Base-by-base conservation (phyloP, 2,329 filamentous ascomycete genomes). In the Ophiostoma sp. region DNA sequence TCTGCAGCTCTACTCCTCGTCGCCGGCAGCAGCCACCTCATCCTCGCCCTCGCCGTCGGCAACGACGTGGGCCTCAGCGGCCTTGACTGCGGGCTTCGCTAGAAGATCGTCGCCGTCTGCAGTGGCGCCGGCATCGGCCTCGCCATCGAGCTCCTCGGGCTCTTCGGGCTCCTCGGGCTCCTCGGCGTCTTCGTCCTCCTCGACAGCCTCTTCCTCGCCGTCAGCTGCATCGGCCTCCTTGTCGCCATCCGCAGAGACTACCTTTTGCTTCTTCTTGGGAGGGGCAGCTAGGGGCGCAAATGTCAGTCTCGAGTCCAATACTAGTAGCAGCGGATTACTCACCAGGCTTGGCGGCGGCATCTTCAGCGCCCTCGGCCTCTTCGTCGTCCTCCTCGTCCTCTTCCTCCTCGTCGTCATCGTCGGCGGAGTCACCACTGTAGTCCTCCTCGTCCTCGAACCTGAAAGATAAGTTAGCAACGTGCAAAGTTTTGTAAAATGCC, bases 241-340 rank as follows among this genome's bases (percentile, higher is more conserved):
- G 7, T 70, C 74, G 42, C 70, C 70, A 11, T 75, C 73, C 40
- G 75, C 75, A 38, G 76, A 73, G 68, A 73, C 76, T 40, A 80
- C 82, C 80, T 83, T 84, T 73, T 78, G 79, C 77, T 83, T 84
- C 78, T 84, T 84, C 68, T 79, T 79, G 49, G 82, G 82, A 65
- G 81, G 81, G 67, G 78, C 78, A 14, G 63, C 69, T 72, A 11
- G n/a, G n/a, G 27, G 6, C 11, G 8, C n/a, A 12, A 9, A 9
- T 36, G 27, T 65, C 18, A 65, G 64, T 52, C 11, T n/a, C 14
- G n/a, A 27, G n/a, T 9, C 9, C 8, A 55, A 47, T 1, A 18
- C 27, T 6, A 12, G 38, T 12, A 18, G 16, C 14, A 18, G 14
- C 5, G 45, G 12, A 36, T 14, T 52, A 27, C 70, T 65, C 65